Base-by-base conservation (phyloP, 768 basidiomycete species). In the Cubamyces lactineus region DNA sequence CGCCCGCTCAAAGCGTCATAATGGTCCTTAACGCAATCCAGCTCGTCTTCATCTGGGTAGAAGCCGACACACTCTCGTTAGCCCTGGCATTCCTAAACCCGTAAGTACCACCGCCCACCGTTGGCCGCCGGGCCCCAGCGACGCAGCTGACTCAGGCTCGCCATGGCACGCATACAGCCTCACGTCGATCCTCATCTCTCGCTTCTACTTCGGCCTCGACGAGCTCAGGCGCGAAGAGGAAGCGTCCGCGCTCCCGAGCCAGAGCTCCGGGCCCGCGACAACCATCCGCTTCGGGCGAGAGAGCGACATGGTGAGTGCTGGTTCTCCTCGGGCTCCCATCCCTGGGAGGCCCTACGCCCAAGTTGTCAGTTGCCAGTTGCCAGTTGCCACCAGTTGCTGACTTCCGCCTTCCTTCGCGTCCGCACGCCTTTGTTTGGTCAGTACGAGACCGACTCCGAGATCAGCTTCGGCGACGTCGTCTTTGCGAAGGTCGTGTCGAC, bases 171-270 rank as follows among this genome's bases (percentile, higher is more conserved):
- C n/a, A n/a, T 17, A 26, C 40, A 66, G 65, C n/a, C n/a, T 66
- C 24, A 62, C 58, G 15, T 57, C 65, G 5, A 62, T 66, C 49
- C 52, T 66, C 21, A 62, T 66, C n/a, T 66, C 65, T 2, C 61
- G 65, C 49, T 66, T 59, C 39, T 59, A 59, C 57, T 55, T 64
- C 28, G 48, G 55, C 12, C 51, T 64, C 13, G 58, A 49, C 42
- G 53, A 59, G 26, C 42, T 59, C 12, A 55, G 15, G 19, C 11
- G 7, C 4, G 48, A 56, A 8, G 53, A 54, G 21, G 47, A 11
- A n/a, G 21, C 21, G 24, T 34, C 48, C 23, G 5, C 48, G 16
- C 57, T 58, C 5, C 57, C 57, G 34, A 34, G 34, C 34, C 34
- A 34, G 9, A 34, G 34, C 47, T 58, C 57, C 8, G 47, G 17